Evolutionary conservation across 164 flowering plant species (phyloP).

Genomic region (Aristolochia californica): DNA sequence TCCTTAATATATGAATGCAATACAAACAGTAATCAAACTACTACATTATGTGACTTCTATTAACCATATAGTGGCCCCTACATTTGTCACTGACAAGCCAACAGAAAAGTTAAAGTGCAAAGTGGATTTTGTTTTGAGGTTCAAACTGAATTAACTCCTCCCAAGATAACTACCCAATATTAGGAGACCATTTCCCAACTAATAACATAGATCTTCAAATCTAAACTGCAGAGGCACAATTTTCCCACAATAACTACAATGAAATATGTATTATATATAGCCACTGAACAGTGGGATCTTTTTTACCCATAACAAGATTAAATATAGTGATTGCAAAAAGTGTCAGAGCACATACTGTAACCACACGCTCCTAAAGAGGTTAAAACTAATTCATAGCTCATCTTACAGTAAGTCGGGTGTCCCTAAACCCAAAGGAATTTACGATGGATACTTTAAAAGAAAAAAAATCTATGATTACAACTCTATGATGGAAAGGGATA

Average conservation of each 20-base stretch:
- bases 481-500: too few relatives aligned
- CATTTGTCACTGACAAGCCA: too few relatives aligned
- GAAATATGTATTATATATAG: not conserved
- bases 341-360: too few relatives aligned
- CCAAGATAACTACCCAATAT: not conserved
- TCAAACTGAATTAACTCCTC: not conserved
- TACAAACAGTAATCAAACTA: not conserved
- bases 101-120: too few relatives aligned
- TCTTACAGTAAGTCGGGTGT: not conserved
- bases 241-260: not conserved
- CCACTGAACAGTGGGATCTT: not conserved
- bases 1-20: not conserved
- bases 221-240: not conserved
- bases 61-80: not conserved
- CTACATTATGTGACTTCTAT: not conserved
- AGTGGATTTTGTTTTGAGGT: not conserved
- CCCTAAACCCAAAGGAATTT: not conserved
- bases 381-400: not conserved
- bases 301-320: too few relatives aligned
- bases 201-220: not conserved
- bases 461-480: too few relatives aligned
- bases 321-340: too few relatives aligned
- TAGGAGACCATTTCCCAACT: not conserved
- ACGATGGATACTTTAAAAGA: too few relatives aligned
- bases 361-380: too few relatives aligned